These are phyloP conservation scores for Meredithiella fracta DNA, from an alignment of 2,329 filamentous ascomycete species.

Conservation along the genomic window DNA sequence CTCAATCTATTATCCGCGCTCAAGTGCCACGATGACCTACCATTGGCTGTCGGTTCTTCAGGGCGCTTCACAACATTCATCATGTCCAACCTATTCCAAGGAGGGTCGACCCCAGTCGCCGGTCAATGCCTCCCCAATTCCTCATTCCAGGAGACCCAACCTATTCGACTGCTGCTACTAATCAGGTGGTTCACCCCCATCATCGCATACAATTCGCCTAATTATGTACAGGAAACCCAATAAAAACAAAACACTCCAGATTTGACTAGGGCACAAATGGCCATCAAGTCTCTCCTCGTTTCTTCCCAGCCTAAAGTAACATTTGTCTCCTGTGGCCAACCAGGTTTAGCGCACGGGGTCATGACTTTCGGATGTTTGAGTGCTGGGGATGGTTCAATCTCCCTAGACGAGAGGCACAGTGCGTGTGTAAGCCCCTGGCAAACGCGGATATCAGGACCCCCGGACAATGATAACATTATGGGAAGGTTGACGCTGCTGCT, in stretches of 20 bases:
- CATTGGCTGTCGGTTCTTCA: slow-evolving; percentile 2
- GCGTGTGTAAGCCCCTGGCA: neutral
- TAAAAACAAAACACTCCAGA: neutral
- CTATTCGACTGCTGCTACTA: too few relatives aligned
- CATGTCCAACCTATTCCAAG: neutral
- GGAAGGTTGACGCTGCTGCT: too few relatives aligned
- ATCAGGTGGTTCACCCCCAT: too few relatives aligned
- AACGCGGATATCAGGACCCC: neutral
- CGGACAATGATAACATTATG: neutral
- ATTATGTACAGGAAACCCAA: too few relatives aligned
- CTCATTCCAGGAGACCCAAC: neutral
- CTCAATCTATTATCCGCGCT: neutral
- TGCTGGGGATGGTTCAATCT: neutral
- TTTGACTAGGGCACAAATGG: slow-evolving; percentile 1
- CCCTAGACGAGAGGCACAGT: neutral
- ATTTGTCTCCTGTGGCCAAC: neutral
- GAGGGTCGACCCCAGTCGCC: slow-evolving; percentile 2
- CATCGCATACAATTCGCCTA: too few relatives aligned
- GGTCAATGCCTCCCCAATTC: neutral
- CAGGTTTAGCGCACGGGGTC: neutral
- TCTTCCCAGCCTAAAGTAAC: neutral
- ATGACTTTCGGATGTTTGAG: neutral
- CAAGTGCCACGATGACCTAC: neutral
- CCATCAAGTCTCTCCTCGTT: neutral
- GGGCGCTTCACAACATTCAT: neutral